Base-by-base conservation (phyloP, 2,329 filamentous ascomycete genomes). In the Leptoxyphium fumago region DNA sequence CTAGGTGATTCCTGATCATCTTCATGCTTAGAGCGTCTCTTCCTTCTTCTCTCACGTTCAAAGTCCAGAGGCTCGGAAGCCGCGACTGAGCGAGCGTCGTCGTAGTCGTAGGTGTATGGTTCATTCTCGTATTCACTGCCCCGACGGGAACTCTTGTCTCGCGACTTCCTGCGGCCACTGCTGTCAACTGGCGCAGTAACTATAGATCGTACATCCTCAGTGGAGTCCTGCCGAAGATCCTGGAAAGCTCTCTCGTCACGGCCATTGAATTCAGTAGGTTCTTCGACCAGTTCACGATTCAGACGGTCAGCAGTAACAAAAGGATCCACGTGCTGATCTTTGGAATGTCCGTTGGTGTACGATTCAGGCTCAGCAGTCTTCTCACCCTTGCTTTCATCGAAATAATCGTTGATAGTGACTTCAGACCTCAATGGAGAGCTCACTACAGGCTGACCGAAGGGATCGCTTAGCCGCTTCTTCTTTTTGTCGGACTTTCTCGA, bases 351-450 rank as follows among this genome's bases (percentile, higher is more conserved):
- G 15, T 36, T 36, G 5, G 32, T 4, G 32, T 36, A 36, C 9
- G 32, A 15, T 9, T 36, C 32, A 15, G 32, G 32, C 32, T 36
- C 32, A 4, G 11, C 32, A 4, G 32, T 13, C 32, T 36, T 13
- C 13, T 36, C 13, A 15, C 32, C 32, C 11, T 36, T 36, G 13
- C 15, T 2, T 9, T 43, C 43, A 14, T 61, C 59, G 15, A 67
- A 55, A 43, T 69, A 67, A 45, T 69, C 67, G 14, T 68, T 58
- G 43, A 63, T 62, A 21, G 63, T 61, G 43, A 67, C 57, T 46
- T 69, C 66, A n/a, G 64, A 60, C 26, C 66, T 55, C 29, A 70
- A 55, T 5, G 66, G 67, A 21, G 66, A 69, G 45, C 63, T 63
- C 9, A 65, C 58, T 14, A 60, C 59, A 8, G 60, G 57, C 18